A percentile compares a stretch with the other conserved stretches of the same genome.
Evolutionary conservation across 1,139 yeast species (phyloP).

Genomic region (Geotrichum phurueaensis): DNA sequence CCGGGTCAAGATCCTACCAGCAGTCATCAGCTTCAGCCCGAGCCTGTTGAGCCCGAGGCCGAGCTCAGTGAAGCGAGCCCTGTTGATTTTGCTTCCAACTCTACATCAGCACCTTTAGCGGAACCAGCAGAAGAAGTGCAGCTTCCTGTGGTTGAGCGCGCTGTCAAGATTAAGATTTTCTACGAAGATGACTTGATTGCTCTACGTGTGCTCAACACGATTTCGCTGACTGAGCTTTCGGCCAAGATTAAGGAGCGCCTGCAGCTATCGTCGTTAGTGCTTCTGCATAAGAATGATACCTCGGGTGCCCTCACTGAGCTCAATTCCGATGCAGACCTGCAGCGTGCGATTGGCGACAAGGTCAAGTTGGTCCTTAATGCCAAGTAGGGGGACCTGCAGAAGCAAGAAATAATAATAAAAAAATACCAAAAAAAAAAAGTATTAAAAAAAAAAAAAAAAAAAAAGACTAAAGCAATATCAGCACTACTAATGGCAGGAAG

Average conservation of each 20-base stretch:
- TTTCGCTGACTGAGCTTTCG: slow-evolving; percentile 56
- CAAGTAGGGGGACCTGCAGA: neutral
- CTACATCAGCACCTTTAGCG: neutral
- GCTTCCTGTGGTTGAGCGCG: neutral
- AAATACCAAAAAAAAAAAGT: neutral
- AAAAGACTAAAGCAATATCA: too few relatives aligned
- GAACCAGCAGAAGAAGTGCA: too few relatives aligned
- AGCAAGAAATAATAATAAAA: neutral
- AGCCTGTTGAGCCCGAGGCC: neutral
- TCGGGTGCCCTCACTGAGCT: slow-evolving; percentile 30
- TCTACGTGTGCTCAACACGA: slow-evolving; percentile 59
- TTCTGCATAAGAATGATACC: slow-evolving; percentile 30
- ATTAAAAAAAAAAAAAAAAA: too few relatives aligned
- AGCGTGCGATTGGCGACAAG: slow-evolving; percentile 30
- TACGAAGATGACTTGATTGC: slow-evolving; percentile 90
- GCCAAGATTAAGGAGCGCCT: slow-evolving; percentile 62
- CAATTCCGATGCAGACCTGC: slow-evolving; percentile 31
- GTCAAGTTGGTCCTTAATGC: slow-evolving; percentile 37
- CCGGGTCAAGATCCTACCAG: neutral
- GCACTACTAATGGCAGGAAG: too few relatives aligned
- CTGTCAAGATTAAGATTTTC: slow-evolving; percentile 73
- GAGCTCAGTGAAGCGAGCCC: neutral
- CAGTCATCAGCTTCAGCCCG: neutral
- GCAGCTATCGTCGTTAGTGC: slow-evolving; percentile 31
- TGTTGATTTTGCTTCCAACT: neutral